A percentile compares a stretch with the other conserved stretches of the same genome.
Evolutionary conservation across 1,284 basidiomycete species (phyloP).

Genomic region (Fomitiporia mediterranea): DNA sequence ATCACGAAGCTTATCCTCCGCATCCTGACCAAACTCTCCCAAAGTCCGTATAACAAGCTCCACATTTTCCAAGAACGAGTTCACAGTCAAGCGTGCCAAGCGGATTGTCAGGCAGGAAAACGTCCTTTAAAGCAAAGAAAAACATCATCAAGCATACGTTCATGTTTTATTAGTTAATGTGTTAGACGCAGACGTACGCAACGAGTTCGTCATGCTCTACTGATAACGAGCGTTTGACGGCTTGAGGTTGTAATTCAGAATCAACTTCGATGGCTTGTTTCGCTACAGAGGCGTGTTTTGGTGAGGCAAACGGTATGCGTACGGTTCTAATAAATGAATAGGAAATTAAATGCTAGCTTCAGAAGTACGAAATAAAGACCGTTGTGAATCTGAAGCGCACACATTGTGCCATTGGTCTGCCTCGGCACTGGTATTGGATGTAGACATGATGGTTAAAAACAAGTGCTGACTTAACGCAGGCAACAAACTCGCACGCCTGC

Average conservation of each 20-base stretch:
- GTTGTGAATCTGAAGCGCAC: neutral
- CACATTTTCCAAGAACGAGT: slow-evolving; percentile 82
- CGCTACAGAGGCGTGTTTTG: slow-evolving; percentile 72
- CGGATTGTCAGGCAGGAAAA: slow-evolving; percentile 77
- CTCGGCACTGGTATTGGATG: too few relatives aligned
- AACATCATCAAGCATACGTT: too few relatives aligned
- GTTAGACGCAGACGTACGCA: too few relatives aligned
- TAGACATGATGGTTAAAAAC: neutral
- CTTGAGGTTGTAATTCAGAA: slow-evolving; percentile 72
- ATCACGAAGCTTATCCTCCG: slow-evolving; percentile 32
- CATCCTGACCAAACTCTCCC: slow-evolving; percentile 67
- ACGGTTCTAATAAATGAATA: slow-evolving; percentile 46
- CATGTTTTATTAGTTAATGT: too few relatives aligned
- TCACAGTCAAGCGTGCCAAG: slow-evolving; percentile 75
- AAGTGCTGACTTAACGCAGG: too few relatives aligned
- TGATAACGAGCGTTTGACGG: slow-evolving; percentile 64
- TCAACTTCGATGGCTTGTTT: slow-evolving; percentile 83
- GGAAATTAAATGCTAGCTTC: neutral
- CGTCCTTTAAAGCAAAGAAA: slow-evolving; percentile 38
- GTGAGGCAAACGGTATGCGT: slow-evolving; percentile 70
- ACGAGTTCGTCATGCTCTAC: slow-evolving; percentile 64
- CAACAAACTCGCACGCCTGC: too few relatives aligned
- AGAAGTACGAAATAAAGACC: too few relatives aligned
- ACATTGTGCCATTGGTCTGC: neutral
- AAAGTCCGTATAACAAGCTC: slow-evolving; percentile 83